Conservation (phyloP, 805 yeast species). For the Osmozyma mogii region DNA sequence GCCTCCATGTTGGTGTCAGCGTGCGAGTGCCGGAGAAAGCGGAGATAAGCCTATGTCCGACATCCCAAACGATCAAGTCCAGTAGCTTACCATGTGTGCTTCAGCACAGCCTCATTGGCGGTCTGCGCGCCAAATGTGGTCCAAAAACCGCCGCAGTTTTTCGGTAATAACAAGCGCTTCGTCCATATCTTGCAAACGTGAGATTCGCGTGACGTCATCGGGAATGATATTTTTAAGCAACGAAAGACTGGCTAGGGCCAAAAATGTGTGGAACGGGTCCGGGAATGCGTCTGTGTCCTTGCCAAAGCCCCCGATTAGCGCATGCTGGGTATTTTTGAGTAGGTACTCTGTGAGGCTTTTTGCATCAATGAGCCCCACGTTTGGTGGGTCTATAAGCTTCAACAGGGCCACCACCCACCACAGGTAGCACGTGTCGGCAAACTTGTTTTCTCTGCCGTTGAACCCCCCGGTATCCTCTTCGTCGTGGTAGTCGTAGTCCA, state of each 20-base stretch:
- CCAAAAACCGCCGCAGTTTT: constrained; percentile 8
- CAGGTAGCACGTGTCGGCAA: constrained; percentile 79
- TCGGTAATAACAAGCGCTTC: constrained; percentile 10
- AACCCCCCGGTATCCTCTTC: constrained; percentile 62
- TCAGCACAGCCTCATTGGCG: no score
- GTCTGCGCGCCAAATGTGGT: constrained; percentile 11
- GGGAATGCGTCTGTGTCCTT: constrained; percentile 59
- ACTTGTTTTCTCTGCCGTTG: constrained; percentile 81
- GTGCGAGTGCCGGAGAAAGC: no score
- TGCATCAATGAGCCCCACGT: constrained; percentile 25
- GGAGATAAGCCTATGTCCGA: no score
- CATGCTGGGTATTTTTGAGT: constrained; percentile 49
- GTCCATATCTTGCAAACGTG: constrained; percentile 6
- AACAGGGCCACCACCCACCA: constrained; percentile 75
- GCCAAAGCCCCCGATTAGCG: constrained; percentile 67
- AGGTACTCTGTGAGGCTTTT: constrained; percentile 36
- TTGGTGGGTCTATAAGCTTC: constrained; percentile 25
- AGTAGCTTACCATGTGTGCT: no score
- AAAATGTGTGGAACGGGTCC: constrained; percentile 62
- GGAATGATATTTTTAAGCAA: constrained; percentile 13
- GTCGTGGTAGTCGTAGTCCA: constrained; percentile 31
- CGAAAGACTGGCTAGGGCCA: constrained; percentile 50
- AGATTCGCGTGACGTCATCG: constrained; percentile 3
- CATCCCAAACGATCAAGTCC: no score
- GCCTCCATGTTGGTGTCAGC: no score